Conservation (phyloP, 169 alveolate species). For the Plasmodium inui region DNA sequence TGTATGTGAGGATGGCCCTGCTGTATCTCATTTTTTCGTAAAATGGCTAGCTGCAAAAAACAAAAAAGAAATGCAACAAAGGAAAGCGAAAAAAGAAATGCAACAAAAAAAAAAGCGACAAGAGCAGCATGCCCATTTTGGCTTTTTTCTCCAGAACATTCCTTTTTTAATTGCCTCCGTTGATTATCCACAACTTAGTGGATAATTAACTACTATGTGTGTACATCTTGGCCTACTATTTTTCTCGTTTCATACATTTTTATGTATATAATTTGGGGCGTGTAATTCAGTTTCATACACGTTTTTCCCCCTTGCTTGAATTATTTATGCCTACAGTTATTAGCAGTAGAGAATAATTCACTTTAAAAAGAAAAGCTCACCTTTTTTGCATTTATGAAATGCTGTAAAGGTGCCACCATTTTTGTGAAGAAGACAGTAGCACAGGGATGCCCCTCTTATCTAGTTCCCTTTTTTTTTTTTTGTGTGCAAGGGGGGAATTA, state of each 20-base stretch:
- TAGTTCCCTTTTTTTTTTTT: background rate
- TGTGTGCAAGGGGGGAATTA: background rate
- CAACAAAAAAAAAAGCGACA: background rate
- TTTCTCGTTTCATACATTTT: background rate
- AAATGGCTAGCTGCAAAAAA: background rate
- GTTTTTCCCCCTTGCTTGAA: background rate
- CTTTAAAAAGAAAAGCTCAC: background rate
- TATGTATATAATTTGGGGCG: background rate
- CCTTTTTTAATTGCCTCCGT: background rate
- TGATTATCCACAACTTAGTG: background rate
- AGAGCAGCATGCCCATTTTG: background rate
- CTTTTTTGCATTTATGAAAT: background rate
- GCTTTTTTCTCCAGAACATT: background rate
- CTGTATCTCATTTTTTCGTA: conserved; percentile 79
- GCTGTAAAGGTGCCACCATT: background rate
- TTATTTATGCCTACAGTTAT: background rate
- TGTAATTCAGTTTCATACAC: background rate
- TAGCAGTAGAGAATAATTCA: background rate
- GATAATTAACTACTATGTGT: background rate
- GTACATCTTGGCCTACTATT: background rate
- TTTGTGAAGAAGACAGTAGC: background rate
- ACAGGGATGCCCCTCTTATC: background rate
- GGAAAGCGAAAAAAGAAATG: background rate
- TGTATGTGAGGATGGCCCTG: conserved; percentile 90
- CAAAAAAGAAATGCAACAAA: conserved; percentile 11